Base-by-base conservation (phyloP, 1,284 basidiomycete genomes). In the Cystobasidium pallidum region DNA sequence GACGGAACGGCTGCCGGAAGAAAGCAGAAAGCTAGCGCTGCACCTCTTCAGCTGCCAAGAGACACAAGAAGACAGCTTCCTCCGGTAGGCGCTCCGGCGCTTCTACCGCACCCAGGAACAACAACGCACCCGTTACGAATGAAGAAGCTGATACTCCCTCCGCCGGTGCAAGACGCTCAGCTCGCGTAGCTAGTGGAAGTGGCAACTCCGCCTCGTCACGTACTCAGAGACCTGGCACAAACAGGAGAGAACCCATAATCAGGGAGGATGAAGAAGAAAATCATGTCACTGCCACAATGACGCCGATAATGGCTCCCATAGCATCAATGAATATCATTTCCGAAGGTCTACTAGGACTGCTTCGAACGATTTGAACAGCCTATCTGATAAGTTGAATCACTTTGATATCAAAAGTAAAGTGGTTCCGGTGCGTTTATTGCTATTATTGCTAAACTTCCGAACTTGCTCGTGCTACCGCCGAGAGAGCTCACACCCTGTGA, bases 381-480 rank as follows among this genome's bases (percentile, higher is more conserved):
- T 61, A 28, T 39, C 58, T 43, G 58, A 61, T 45, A 24, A 13
- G 24, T 39, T 61, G 58, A 43, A 43, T 26, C n/a, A 43, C 4
- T 61, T 61, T 26, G 58, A 61, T 2, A 61, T 61, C n/a, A 61
- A 61, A 39, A 61, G 58, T 24, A 39, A 61, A 36, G 58, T 43
- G 58, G 39, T 41, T 61, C 58, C 45, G 58, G 58, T 61, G 26
- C 43, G 39, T 45, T 39, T 39, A 13, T 13, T 39, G n/a, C n/a
- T n/a, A n/a, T 39, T 39, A 39, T 39, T 13, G 36, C 13, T 7
- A 7, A 39, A 39, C 7, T 13, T 39, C 36, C 6, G 13, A 13
- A 39, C 13, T 39, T 39, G 36, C 13, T 39, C 36, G 36, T n/a
- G n/a, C n/a, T n/a, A n/a, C n/a, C n/a, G n/a, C n/a, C n/a, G n/a